Evolutionary conservation across 139 green algal genomes (phyloP), one percentile per base, ranked within the genome.

Genomic region (Pleodorina starrii): DNA sequence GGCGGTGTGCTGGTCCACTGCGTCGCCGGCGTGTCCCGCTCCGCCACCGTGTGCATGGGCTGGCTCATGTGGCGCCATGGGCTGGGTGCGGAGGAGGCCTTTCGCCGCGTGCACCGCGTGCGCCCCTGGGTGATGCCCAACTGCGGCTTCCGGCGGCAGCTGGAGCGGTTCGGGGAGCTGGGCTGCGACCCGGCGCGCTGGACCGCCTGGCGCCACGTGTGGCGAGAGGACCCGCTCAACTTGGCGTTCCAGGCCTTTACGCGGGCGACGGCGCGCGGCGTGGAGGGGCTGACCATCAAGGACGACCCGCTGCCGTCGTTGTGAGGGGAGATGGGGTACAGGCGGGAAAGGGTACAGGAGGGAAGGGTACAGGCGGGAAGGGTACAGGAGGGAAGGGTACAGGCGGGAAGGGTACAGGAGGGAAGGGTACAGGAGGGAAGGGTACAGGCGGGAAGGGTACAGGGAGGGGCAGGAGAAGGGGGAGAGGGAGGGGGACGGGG

Each of bases 1-100:
- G 91, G 89, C 38, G 82, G 32, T 29, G 89, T 91, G 66, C 80
- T 94, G 16, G 88, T 92, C 38, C 89, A 92, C 91, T 99, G 97
- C 94, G 97, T 93, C 0, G 97, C 98, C 88, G 97, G 97, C 1
- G 96, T 99, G 59, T 99, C 96, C 1, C 92, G 97, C 29, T 97
- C 93, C 44, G 93, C 94, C 9, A 95, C 95, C 2, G 91, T 99
- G 6, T 94, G 92, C 29, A 98, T 99, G 42, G 96, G 94, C 4
- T 99, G 97, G 88, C 90, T 98, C 44, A 99, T 99, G 96, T 97
- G 94, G 92, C 94, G 91, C 46, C 85, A 89, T 68, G 74, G 89
- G 23, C 63, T 91, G 27, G 27, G 50, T 2, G 98, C 97, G 81
- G 95, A 98, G 29, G 92, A 84, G 54, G 87, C 87, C 63, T 79